phyloP scores from a whole-genome alignment of 345 rosid genomes.

The Cardamine resedifolia region DNA sequence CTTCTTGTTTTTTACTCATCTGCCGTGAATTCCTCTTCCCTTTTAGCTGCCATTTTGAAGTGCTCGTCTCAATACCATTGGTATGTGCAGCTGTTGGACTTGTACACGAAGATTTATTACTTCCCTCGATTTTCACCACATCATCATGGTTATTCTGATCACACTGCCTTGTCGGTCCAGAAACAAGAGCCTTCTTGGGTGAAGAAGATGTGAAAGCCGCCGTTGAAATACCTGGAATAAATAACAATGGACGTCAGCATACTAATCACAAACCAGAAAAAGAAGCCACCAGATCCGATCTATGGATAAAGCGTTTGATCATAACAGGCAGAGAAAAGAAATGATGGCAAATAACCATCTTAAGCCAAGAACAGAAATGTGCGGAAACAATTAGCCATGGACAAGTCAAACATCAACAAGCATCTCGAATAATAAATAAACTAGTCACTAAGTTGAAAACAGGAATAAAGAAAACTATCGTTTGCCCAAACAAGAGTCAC shows the following conservation, averaged over 20 bases:
- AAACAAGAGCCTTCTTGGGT: constrained; percentile 41
- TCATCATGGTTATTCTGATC: constrained; percentile 53
- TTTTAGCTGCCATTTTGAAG: constrained; percentile 84
- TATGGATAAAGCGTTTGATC: not conserved
- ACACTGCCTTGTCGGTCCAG: constrained; percentile 45
- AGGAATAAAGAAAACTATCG: not conserved
- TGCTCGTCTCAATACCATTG: constrained; percentile 53
- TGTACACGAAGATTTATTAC: constrained; percentile 17
- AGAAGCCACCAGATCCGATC: constrained; percentile 4
- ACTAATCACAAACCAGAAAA: constrained; percentile 14
- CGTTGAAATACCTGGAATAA: constrained; percentile 51
- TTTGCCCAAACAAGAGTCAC: not conserved
- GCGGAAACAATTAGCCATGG: constrained; percentile 6
- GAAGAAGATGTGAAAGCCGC: constrained; percentile 28
- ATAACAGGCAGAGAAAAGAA: not conserved
- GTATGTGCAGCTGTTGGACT: constrained; percentile 22
- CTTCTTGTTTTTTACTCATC: constrained; percentile 58
- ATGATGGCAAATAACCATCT: not conserved
- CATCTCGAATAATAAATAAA: not conserved
- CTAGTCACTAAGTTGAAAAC: not conserved
- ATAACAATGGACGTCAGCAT: constrained; percentile 18
- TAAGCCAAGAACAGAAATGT: not conserved
- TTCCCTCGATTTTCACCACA: constrained; percentile 42
- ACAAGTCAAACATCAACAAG: constrained; percentile 6
- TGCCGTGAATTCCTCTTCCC: constrained; percentile 89